Evolutionary conservation across 1,139 yeast species (phyloP), one percentile per base, ranked within the genome.

Genomic region (Nakaseomyces sp.): DNA sequence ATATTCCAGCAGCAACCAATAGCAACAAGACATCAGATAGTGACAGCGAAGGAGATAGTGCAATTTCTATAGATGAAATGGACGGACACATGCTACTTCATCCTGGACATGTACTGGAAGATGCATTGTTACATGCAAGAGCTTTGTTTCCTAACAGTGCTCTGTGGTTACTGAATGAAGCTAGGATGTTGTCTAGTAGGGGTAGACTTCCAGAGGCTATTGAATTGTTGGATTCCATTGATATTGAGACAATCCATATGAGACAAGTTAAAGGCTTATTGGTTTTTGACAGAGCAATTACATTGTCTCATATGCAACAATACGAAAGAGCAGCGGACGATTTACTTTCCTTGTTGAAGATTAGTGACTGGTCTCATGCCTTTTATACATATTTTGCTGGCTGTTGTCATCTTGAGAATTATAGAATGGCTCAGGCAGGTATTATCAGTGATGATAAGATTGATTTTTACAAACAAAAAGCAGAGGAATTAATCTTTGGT

Each of bases 291-390:
- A 72, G 91, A 52, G 91, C 93, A 5, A 81, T 81, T 73, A 75
- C 86, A 47, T 72, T 84, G 49, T 76, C 85, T 3, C 83, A 82
- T 56, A 66, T 83, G 46, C 95, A 87, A 61, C 74, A 77, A 46
- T 88, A 76, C 55, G 96, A 85, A 53, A 70, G 76, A 47, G 95
- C 96, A 0, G 95, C 95, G 0, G 68, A 72, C 20, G 89, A 83
- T 55, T 81, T 86, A 54, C 66, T 81, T 41, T 69, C 73, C 38
- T 70, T 89, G 57, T 71, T 85, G 37, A 79, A 81, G 37, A 74
- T 87, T 49, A 89, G 86, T 60, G 76, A 91, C 9, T 91, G 96
- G 95, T 87, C 96, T 3, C 93, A 86, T 58, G 91, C 93, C 6
- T 73, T 88, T 24, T 91, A 89, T 61, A 75, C 84, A 42, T 88